These are phyloP conservation scores for Erythrophleum fordii DNA, from an alignment of 306 rosid genomes.

Conservation along the genomic window DNA sequence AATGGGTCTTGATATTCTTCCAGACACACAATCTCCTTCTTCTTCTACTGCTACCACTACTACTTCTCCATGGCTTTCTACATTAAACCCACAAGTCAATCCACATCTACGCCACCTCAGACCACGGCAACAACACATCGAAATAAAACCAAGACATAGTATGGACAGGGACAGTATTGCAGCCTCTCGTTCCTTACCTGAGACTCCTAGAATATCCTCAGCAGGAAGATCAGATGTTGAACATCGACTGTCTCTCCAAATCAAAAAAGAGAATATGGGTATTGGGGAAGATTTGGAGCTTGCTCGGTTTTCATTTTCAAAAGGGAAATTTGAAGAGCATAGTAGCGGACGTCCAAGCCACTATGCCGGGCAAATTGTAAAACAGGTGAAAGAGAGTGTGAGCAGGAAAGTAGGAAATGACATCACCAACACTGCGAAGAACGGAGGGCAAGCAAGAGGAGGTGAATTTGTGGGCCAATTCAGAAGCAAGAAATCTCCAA, in stretches of 20 bases:
- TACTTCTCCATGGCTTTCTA: slow-evolving; percentile 42
- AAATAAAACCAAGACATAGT: slow-evolving; percentile 45
- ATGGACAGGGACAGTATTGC: slow-evolving; percentile 37
- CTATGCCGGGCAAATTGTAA: slow-evolving; percentile 75
- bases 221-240: slow-evolving; percentile 79
- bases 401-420: slow-evolving; percentile 72
- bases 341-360: slow-evolving; percentile 52
- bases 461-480: slow-evolving; percentile 45
- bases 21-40: slow-evolving; percentile 59
- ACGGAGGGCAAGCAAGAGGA: slow-evolving; percentile 38
- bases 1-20: slow-evolving; percentile 97
- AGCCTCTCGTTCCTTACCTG: slow-evolving; percentile 68
- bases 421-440: slow-evolving; percentile 66
- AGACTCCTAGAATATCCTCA: slow-evolving; percentile 70
- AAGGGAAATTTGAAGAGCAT: slow-evolving; percentile 50
- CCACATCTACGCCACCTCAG: slow-evolving; percentile 34
- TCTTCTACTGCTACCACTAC: slow-evolving; percentile 44
- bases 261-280: slow-evolving; percentile 64
- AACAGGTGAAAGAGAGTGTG: slow-evolving; percentile 73
- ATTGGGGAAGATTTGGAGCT: slow-evolving; percentile 51
- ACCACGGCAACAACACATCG: slow-evolving; percentile 38
- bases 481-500: slow-evolving; percentile 49
- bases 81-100: background rate
- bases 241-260: slow-evolving; percentile 80
- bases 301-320: slow-evolving; percentile 52